Conservation (phyloP, 2,329 filamentous ascomycete genomes). For the Elsinoe ampelina region DNA sequence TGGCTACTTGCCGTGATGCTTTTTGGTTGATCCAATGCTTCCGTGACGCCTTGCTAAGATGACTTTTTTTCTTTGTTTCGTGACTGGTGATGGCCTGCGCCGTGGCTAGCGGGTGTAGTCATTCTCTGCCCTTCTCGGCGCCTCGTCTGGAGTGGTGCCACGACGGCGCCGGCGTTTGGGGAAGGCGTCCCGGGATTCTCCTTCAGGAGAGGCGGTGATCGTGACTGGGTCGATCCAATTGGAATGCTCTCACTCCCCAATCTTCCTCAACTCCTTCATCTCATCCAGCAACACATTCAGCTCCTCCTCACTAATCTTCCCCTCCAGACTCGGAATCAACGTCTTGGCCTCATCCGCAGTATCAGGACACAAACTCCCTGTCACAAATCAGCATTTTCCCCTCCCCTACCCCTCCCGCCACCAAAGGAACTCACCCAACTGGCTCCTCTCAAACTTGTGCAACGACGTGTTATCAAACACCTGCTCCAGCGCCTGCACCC, state of each 20-base stretch:
- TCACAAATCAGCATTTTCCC: conserved; percentile 15
- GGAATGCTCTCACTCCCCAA: conserved; percentile 16
- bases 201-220: background rate
- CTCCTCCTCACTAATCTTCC: conserved; percentile 86
- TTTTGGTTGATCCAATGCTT: background rate
- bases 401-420: background rate
- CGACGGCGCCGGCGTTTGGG: too few relatives aligned
- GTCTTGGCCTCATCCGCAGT: conserved; percentile 93
- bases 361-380: conserved; percentile 86
- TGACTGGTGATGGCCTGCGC: background rate
- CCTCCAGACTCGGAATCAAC: conserved; percentile 75
- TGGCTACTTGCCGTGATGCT: background rate
- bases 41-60: conserved; percentile 4
- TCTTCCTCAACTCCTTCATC: conserved; percentile 65
- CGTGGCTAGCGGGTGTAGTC: too few relatives aligned
- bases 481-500: conserved; percentile 87
- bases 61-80: background rate
- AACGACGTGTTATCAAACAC: conserved; percentile 56
- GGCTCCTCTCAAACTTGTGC: conserved; percentile 85
- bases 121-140: too few relatives aligned
- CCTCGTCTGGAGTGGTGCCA: too few relatives aligned
- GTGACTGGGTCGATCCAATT: background rate
- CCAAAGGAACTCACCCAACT: conserved; percentile 57
- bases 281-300: conserved; percentile 82
- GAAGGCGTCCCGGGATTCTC: too few relatives aligned